Evolutionary conservation across 352 stramenopile species (phyloP).

Genomic region (Pythium guiyangense): DNA sequence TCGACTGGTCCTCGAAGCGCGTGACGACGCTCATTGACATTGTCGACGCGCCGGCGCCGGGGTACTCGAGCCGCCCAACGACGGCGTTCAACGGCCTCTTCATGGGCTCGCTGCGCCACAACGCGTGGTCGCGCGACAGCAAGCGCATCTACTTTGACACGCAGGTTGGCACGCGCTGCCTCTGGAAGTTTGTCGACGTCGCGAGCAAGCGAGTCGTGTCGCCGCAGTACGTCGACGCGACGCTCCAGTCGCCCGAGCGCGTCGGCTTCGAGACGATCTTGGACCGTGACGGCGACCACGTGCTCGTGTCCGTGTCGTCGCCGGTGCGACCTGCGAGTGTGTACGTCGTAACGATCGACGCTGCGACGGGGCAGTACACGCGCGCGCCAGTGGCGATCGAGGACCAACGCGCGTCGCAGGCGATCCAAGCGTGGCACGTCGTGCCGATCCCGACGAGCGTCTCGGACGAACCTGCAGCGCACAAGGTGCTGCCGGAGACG

Average conservation of each 20-base stretch:
- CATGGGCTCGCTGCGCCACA: slow-evolving; percentile 36
- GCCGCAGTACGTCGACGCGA: slow-evolving; percentile 47
- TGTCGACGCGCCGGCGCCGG: slow-evolving; percentile 40
- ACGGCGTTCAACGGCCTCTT: slow-evolving; percentile 74
- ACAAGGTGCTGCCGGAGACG: slow-evolving; percentile 27
- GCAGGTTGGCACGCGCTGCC: slow-evolving; percentile 50
- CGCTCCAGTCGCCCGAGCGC: background rate
- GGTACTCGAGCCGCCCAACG: slow-evolving; percentile 24
- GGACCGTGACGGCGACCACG: slow-evolving; percentile 32
- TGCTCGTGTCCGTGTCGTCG: slow-evolving; percentile 52
- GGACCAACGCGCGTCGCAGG: slow-evolving; percentile 28
- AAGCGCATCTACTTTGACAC: slow-evolving; percentile 64
- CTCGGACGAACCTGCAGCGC: slow-evolving; percentile 32
- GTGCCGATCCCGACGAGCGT: slow-evolving; percentile 46
- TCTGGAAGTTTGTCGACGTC: slow-evolving; percentile 76
- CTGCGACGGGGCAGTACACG: slow-evolving; percentile 32
- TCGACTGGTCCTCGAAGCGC: slow-evolving; percentile 57
- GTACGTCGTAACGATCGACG: slow-evolving; percentile 47
- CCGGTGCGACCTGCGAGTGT: slow-evolving; percentile 51
- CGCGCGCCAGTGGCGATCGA: slow-evolving; percentile 35
- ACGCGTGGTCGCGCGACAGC: slow-evolving; percentile 53
- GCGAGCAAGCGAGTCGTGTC: slow-evolving; percentile 37
- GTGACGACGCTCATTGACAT: slow-evolving; percentile 62
- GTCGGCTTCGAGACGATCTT: slow-evolving; percentile 51
- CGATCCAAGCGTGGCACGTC: slow-evolving; percentile 61